phyloP scores from a whole-genome alignment of 768 basidiomycete species.

The Tricholoma terreum region DNA sequence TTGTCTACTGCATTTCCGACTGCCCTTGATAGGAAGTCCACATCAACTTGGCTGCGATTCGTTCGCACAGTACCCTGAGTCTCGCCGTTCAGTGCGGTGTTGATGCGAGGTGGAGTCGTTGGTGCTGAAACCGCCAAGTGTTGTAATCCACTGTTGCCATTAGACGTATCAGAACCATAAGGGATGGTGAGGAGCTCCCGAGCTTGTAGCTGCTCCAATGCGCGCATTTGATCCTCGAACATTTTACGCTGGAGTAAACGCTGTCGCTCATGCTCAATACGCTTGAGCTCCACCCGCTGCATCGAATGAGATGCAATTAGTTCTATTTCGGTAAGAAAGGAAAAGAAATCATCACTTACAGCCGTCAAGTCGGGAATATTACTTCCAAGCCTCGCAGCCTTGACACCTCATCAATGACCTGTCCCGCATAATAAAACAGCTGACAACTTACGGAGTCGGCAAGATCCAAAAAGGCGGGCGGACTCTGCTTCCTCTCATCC shows the following conservation, averaged over 20 bases:
- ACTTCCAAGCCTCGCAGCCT: slow-evolving; percentile 83
- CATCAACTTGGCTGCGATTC: slow-evolving; percentile 52
- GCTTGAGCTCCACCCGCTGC: slow-evolving; percentile 87
- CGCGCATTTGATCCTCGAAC: slow-evolving; percentile 97
- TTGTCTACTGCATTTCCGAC: slow-evolving; percentile 72
- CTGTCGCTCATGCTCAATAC: slow-evolving; percentile 89
- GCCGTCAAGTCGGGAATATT: slow-evolving; percentile 86
- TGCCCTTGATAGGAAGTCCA: slow-evolving; percentile 62
- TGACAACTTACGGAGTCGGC: slow-evolving; percentile 77
- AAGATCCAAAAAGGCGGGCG: slow-evolving; percentile 90
- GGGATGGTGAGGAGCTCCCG: slow-evolving; percentile 80
- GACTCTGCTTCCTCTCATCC: slow-evolving; percentile 80
- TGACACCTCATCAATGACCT: slow-evolving; percentile 18
- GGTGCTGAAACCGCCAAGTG: slow-evolving; percentile 87
- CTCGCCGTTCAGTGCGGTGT: slow-evolving; percentile 64
- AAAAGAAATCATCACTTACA: slow-evolving; percentile 45
- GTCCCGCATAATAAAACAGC: slow-evolving; percentile 11
- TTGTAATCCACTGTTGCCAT: slow-evolving; percentile 50
- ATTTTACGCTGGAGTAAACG: slow-evolving; percentile 80
- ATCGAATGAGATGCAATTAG: background rate
- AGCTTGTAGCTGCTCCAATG: slow-evolving; percentile 86
- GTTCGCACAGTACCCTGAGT: slow-evolving; percentile 39
- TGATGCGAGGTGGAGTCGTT: slow-evolving; percentile 82
- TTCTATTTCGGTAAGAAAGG: background rate
- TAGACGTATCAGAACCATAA: slow-evolving; percentile 48